Evolutionary conservation across 1,284 basidiomycete genomes (phyloP).

Genomic region (Volvariella volvacea): DNA sequence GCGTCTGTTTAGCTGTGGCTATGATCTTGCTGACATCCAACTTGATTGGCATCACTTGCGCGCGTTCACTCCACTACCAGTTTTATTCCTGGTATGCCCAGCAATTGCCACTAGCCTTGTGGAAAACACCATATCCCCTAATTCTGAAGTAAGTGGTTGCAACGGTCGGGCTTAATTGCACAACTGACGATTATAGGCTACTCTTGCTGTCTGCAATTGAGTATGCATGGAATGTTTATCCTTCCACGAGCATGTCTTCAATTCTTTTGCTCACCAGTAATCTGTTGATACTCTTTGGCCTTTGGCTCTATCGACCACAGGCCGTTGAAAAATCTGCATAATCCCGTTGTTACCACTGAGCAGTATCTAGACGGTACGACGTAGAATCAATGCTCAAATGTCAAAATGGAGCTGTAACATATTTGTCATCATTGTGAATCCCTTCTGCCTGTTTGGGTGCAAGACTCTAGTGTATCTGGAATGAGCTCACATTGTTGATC

Average conservation of each 20-base stretch:
- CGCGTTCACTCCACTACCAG: constrained; percentile 97
- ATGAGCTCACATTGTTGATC: too few relatives aligned
- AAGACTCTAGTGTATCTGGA: too few relatives aligned
- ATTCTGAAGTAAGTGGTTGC: constrained; percentile 49
- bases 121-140: constrained; percentile 63
- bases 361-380: too few relatives aligned
- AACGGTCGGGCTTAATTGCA: background rate
- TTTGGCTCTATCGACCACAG: constrained; percentile 43
- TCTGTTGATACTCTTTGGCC: constrained; percentile 49
- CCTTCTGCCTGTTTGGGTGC: too few relatives aligned
- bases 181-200: constrained; percentile 38
- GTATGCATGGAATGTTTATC: constrained; percentile 85
- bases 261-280: constrained; percentile 55
- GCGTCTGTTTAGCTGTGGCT: constrained; percentile 61
- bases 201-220: constrained; percentile 61
- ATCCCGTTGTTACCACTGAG: too few relatives aligned
- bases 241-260: constrained; percentile 74
- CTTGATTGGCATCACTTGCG: constrained; percentile 86
- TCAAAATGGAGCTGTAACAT: too few relatives aligned
- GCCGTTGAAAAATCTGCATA: too few relatives aligned
- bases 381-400: too few relatives aligned
- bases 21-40: constrained; percentile 88
- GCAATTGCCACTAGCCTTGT: constrained; percentile 83
- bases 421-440: too few relatives aligned
- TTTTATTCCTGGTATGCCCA: constrained; percentile 99